Conservation (phyloP, 805 yeast genomes). For the Pichia rugopelliculosa region DNA sequence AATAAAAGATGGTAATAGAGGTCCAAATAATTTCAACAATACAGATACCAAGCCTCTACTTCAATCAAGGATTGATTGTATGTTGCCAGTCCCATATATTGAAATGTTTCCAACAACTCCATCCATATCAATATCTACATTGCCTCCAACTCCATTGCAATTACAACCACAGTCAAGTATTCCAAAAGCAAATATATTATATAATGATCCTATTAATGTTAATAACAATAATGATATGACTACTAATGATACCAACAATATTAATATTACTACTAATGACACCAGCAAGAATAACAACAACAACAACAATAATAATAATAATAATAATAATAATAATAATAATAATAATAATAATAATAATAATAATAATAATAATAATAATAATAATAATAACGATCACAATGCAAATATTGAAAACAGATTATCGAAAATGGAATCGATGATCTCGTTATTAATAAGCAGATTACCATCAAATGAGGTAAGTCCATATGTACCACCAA, state of each 20-base stretch:
- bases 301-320: neutral
- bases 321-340: neutral
- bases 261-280: neutral
- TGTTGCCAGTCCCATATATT: neutral
- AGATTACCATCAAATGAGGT: neutral
- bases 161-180: neutral
- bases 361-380: neutral
- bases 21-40: neutral
- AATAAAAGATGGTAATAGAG: too few species aligned
- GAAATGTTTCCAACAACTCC: neutral
- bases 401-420: slow-evolving; percentile 21
- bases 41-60: neutral
- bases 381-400: neutral
- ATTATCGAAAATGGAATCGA: slow-evolving; percentile 28
- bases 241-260: neutral
- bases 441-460: slow-evolving; percentile 22
- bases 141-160: neutral
- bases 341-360: neutral
- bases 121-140: neutral
- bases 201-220: neutral
- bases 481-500: neutral
- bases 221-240: neutral
- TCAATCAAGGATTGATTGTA: neutral
- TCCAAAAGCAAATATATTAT: neutral
- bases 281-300: neutral